Evolutionary conservation across 805 yeast species (phyloP).

Genomic region (Candida stauntonica): DNA sequence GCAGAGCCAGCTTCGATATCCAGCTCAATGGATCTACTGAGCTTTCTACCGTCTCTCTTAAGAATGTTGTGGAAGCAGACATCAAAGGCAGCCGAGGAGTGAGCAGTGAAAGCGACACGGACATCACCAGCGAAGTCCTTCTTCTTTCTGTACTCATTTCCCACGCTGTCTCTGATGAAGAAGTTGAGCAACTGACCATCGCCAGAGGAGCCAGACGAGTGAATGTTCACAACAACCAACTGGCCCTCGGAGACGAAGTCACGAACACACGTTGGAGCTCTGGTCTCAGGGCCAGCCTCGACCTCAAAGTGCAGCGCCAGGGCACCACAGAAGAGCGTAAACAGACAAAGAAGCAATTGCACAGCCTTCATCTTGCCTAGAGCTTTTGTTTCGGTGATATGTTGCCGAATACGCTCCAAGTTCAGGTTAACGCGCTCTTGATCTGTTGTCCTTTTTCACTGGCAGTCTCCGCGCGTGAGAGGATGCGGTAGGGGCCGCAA

Average conservation of each 20-base stretch:
- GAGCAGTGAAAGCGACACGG: constrained; percentile 81
- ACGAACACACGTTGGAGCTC: constrained; percentile 77
- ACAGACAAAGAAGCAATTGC: constrained; percentile 11
- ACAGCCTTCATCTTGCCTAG: constrained; percentile 13
- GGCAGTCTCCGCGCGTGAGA: too few relatives aligned
- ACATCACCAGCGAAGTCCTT: constrained; percentile 69
- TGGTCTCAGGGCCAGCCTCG: constrained; percentile 39
- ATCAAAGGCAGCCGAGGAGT: constrained; percentile 80
- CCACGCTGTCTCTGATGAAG: constrained; percentile 67
- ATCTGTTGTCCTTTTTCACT: not conserved
- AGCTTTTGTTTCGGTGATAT: too few relatives aligned
- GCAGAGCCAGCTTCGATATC: constrained; percentile 95
- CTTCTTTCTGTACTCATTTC: constrained; percentile 79
- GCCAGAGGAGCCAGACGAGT: constrained; percentile 68
- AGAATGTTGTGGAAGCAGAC: constrained; percentile 77
- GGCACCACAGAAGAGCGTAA: constrained; percentile 18
- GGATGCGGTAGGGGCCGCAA: not conserved
- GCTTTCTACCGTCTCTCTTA: constrained; percentile 38
- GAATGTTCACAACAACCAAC: constrained; percentile 79
- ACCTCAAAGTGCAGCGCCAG: constrained; percentile 49
- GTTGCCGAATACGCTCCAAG: too few relatives aligned
- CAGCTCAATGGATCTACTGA: constrained; percentile 72
- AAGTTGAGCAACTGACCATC: constrained; percentile 84
- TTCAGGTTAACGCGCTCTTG: too few relatives aligned
- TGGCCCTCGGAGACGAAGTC: constrained; percentile 85